These are phyloP conservation scores for Parastagonospora avenae DNA, from an alignment of 2,329 filamentous ascomycete genomes.

Conservation along the genomic window DNA sequence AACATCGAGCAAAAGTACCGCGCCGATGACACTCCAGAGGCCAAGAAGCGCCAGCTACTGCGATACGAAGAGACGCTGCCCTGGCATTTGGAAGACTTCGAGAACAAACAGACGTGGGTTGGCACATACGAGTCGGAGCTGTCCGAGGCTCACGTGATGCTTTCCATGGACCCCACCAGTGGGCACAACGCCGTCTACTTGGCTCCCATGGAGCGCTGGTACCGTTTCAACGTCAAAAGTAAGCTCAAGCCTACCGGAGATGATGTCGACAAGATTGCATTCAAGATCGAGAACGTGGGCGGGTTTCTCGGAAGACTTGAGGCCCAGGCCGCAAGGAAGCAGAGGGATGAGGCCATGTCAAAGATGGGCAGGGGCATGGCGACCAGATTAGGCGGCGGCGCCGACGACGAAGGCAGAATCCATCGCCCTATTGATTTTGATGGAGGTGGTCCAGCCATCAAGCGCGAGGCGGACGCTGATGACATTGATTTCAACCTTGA, in stretches of 20 bases:
- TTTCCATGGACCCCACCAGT: constrained; percentile 66
- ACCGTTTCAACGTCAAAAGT: constrained; percentile 77
- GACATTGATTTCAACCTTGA: constrained; percentile 70
- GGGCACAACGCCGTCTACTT: constrained; percentile 70
- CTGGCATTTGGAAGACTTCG: constrained; percentile 96
- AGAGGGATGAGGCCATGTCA: constrained; percentile 41
- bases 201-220: constrained; percentile 94
- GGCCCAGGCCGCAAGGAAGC: constrained; percentile 56
- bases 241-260: constrained; percentile 82
- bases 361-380: constrained; percentile 25
- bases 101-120: constrained; percentile 93
- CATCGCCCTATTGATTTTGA: constrained; percentile 48
- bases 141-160: constrained; percentile 79
- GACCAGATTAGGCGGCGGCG: constrained; percentile 40
- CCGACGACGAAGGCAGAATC: constrained; percentile 46
- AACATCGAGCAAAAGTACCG: constrained; percentile 87
- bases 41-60: constrained; percentile 67
- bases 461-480: constrained; percentile 62
- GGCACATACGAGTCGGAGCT: constrained; percentile 89
- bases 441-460: constrained; percentile 50
- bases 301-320: constrained; percentile 68
- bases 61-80: constrained; percentile 94
- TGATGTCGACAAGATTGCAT: constrained; percentile 84
- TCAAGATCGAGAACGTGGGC: constrained; percentile 73
- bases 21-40: constrained; percentile 74